Evolutionary conservation across 176 grass and related monocot genomes (phyloP), one percentile per base, ranked within the genome.

Genomic region (Ananas comosus): DNA sequence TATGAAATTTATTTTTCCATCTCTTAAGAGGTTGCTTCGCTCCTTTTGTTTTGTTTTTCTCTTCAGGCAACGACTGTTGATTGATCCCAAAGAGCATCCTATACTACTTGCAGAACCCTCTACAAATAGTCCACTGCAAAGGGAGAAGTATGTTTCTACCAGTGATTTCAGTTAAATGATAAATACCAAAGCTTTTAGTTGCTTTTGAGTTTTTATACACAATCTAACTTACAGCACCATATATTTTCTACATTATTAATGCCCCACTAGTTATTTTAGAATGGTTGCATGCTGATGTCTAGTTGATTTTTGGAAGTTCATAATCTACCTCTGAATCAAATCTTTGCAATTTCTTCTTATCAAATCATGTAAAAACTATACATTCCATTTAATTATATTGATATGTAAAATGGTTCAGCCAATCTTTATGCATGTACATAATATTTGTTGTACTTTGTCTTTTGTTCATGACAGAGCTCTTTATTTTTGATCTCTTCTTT

Each of bases 71-170:
- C 71, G 87, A 66, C 74, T 99, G 48, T 85, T 99, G 70, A 99
- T 99, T 76, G 91, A 99, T 80, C 95, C 95, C 51, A 88, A 84
- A 71, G 95, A 99, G 73, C 95, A 99, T 88, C 95, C 95, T 53
- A 93, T 99, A 85, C 88, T 99, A 25, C 83, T 99, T 68, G 87
- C 95, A 14, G 95, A 99, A 78, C 80, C 95, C 78, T 94, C 95
- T 73, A 86, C 57, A 57, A 99, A 93, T 71, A 88, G 82, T 59
- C 81, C 74, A 16, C 85, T 86, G 0, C 95, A 99, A 91, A 86
- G 95, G 80, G 95, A 99, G 72, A 99, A 85, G 95, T 99, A 72
- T 83, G 56, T 51, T 51, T 50, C 1, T 49, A 11, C 48, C 49
- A 79, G 54, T 42, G 33, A 42, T 42, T 42, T 42, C 6, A 42